A percentile compares a stretch with the other conserved stretches of the same genome.
phyloP scores from a whole-genome alignment of 805 yeast genomes.

The Maudiozyma saulgeensis region DNA sequence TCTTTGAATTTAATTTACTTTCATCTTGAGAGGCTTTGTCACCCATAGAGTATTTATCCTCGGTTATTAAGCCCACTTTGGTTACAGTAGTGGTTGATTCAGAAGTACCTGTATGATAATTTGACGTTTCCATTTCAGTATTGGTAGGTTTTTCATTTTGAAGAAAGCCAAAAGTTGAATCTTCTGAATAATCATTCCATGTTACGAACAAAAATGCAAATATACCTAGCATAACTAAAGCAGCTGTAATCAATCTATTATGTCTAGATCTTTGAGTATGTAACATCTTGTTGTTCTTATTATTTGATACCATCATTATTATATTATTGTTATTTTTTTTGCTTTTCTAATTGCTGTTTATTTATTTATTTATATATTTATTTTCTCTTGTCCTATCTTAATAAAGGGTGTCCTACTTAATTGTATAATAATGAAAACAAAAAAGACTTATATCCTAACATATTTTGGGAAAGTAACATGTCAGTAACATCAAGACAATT shows the following conservation, averaged over 20 bases:
- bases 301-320: not conserved
- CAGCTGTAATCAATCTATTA: constrained; percentile 6
- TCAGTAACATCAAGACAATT: too few species aligned
- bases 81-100: not conserved
- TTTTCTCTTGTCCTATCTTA: too few species aligned
- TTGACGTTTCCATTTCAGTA: too few species aligned
- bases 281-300: not conserved
- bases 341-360: too few species aligned
- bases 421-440: too few species aligned
- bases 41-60: not conserved
- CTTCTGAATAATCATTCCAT: constrained; percentile 10
- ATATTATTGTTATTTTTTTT: too few species aligned
- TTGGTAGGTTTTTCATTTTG: not conserved
- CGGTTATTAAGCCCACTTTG: not conserved
- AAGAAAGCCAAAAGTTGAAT: not conserved
- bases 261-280: not conserved
- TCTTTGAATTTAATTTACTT: constrained; percentile 6
- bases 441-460: too few species aligned
- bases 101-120: not conserved
- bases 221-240: constrained; percentile 7
- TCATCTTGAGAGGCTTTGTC: constrained; percentile 1
- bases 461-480: too few species aligned
- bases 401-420: too few species aligned
- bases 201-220: constrained; percentile 5
- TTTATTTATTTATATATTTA: too few species aligned